Percentiles rank a stretch among this genome's conserved stretches.
Conservation (phyloP, 495 filamentous ascomycete species). For the Hypoxylon subgilvum region DNA sequence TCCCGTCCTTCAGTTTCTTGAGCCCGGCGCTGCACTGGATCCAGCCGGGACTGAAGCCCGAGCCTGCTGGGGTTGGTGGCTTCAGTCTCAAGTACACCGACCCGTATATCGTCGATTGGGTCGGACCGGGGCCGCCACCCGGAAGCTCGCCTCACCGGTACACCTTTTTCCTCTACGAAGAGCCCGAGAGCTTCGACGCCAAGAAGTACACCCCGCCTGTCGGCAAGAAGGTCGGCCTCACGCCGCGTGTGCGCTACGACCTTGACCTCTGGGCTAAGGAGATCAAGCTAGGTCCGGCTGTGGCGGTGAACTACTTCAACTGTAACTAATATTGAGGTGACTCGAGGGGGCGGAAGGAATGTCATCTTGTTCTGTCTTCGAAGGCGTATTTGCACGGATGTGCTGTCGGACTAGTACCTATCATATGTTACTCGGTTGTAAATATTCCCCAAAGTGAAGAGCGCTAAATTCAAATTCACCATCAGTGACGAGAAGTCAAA, state of each 20-base stretch:
- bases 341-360: too few species aligned
- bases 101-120: conserved; percentile 52
- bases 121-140: conserved; percentile 59
- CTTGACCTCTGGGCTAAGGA: conserved; percentile 57
- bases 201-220: conserved; percentile 49
- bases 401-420: too few species aligned
- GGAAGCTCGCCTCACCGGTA: conserved; percentile 62
- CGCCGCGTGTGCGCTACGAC: conserved; percentile 57
- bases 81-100: conserved; percentile 9
- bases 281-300: conserved; percentile 51
- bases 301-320: conserved; percentile 63
- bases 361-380: too few species aligned
- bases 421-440: too few species aligned
- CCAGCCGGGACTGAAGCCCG: conserved; percentile 51
- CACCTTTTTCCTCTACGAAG: conserved; percentile 62
- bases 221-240: conserved; percentile 45
- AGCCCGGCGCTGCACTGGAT: conserved; percentile 59
- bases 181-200: conserved; percentile 57
- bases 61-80: conserved; percentile 11
- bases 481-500: too few species aligned
- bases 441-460: too few species aligned
- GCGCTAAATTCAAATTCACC: too few species aligned
- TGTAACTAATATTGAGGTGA: conserved; percentile 15
- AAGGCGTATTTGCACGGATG: too few species aligned
- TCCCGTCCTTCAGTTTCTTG: conserved; percentile 57